phyloP scores from a whole-genome alignment of 169 alveolate species.

The Babesia microti region DNA sequence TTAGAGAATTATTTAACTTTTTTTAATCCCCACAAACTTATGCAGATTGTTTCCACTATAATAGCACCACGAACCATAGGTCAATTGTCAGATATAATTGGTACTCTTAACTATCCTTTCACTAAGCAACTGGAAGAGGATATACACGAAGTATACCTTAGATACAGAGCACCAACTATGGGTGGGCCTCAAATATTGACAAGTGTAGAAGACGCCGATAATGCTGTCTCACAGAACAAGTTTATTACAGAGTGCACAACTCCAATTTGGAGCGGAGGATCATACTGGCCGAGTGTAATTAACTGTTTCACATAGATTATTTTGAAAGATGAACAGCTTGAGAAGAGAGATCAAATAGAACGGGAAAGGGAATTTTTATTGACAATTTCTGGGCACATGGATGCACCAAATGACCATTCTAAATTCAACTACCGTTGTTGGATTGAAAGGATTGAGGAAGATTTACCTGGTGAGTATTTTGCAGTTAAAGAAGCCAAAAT shows the following conservation, averaged over 20 bases:
- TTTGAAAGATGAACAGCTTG: constrained; percentile 30
- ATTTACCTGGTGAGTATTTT: constrained; percentile 65
- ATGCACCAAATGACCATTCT: constrained; percentile 64
- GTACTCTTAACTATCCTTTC: constrained; percentile 59
- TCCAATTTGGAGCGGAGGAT: constrained; percentile 76
- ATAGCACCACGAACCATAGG: constrained; percentile 72
- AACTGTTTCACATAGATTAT: constrained; percentile 42
- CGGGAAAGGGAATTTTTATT: constrained; percentile 8
- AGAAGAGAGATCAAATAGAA: constrained; percentile 6
- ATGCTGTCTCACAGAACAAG: constrained; percentile 59
- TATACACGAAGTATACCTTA: constrained; percentile 61
- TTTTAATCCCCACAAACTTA: background rate
- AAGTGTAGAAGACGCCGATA: constrained; percentile 46
- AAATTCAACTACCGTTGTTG: constrained; percentile 61
- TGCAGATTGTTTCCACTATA: constrained; percentile 55
- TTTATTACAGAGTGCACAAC: constrained; percentile 51
- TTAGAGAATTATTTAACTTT: background rate
- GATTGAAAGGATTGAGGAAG: constrained; percentile 62
- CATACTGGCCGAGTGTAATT: constrained; percentile 53
- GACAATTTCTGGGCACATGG: constrained; percentile 59
- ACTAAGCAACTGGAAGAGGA: constrained; percentile 47
- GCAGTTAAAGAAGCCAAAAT: constrained; percentile 68
- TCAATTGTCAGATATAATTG: constrained; percentile 62
- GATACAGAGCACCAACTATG: constrained; percentile 73
- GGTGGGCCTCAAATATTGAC: constrained; percentile 69